Base-by-base conservation (phyloP, 2,329 filamentous ascomycete genomes). In the Curvularia verruculosa region DNA sequence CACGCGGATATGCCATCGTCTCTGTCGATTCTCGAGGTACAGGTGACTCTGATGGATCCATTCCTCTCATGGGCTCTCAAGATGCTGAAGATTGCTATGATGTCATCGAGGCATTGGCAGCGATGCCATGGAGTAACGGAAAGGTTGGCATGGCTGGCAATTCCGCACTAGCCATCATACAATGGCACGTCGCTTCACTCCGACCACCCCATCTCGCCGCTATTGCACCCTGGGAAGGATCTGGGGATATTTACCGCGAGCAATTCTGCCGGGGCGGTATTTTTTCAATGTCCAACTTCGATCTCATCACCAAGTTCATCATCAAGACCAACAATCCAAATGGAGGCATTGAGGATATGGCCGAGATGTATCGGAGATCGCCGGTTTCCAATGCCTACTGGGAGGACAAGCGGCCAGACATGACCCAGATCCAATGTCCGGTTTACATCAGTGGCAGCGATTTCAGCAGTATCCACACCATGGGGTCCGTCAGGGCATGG, bases 211-310 rank as follows among this genome's bases (percentile, higher is more conserved):
- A 68, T 13, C 68, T 81, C 7, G 73, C 72, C 36, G 71, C 72
- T 0, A 80, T 82, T 36, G 79, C 79, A 0, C 82, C 71, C 48
- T 80, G 79, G 79, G 81, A 83, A 62, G 80, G 78, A 15, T 75
- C 70, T 34, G 74, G 73, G 3, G 63, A 66, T 40, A 34, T 52
- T 3, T 60, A 58, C 19, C 54, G 61, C 3, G 56, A 65, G 37
- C 31, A 49, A 9, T 29, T 56, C 2, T 49, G 49, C n/a, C 56
- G 63, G 1, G 63, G 63, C 13, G 63, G 63, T 2, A 40, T 65
- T 26, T 54, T 49, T 39, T 40, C 28, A 26, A 49, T 54, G 45
- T 49, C 44, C 7, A 52, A 52, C 24, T 52, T 52, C 9, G 50
- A 54, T 24, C 44, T 48, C 18, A 54, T 54, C 18, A 52, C 50